phyloP scores from a whole-genome alignment of 305 asterid genomes.

The Caryopteris hybrid region DNA sequence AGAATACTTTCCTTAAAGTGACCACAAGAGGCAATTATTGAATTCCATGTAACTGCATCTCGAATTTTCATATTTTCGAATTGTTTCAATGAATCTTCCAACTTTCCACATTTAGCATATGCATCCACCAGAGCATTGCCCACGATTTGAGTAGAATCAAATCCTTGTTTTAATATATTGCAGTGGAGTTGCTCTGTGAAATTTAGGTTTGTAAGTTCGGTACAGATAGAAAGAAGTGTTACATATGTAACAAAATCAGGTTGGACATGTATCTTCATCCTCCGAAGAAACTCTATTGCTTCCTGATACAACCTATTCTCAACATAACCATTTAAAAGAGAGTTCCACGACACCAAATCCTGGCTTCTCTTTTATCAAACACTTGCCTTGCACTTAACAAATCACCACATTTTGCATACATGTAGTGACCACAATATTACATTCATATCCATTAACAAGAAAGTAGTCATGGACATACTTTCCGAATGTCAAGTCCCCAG shows the following conservation, averaged over 20 bases:
- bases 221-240: conserved; percentile 49
- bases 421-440: conserved; percentile 46
- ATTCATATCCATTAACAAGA: conserved; percentile 43
- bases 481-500: conserved; percentile 52
- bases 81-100: conserved; percentile 55
- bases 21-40: conserved; percentile 65
- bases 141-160: conserved; percentile 43
- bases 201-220: conserved; percentile 25
- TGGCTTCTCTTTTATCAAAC: conserved; percentile 48
- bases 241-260: conserved; percentile 64
- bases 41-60: conserved; percentile 76
- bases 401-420: conserved; percentile 81
- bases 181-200: conserved; percentile 57
- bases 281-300: conserved; percentile 47
- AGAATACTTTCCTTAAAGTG: conserved; percentile 39
- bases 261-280: conserved; percentile 44
- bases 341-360: conserved; percentile 84
- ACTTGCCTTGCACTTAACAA: conserved; percentile 42
- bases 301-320: conserved; percentile 43
- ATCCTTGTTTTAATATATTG: conserved; percentile 57
- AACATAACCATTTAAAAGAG: conserved; percentile 58
- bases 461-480: conserved; percentile 55
- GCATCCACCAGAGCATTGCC: conserved; percentile 70
- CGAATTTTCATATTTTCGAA: conserved; percentile 60
- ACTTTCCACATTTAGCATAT: conserved; percentile 60